Evolutionary conservation across 75 land plant species (phyloP), one percentile per base, ranked within the genome.

Genomic region (Cryptomeria japonica): DNA sequence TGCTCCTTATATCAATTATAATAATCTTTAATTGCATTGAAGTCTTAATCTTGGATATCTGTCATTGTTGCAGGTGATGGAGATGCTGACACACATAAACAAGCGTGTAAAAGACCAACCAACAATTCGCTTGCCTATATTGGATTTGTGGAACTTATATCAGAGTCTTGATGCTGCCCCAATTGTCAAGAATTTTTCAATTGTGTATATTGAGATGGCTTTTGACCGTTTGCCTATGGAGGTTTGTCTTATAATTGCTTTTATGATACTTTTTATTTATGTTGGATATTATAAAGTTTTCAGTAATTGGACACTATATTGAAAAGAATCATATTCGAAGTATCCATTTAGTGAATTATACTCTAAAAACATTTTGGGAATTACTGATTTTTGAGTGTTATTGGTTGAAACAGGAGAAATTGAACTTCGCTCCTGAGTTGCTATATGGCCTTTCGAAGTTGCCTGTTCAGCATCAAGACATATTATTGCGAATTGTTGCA

Each of bases 171-270:
- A 87, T 89, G 85, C 93, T 9, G 86, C 92, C 34, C 87, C 92
- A 11, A 94, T 97, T 92, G 99, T 97, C 64, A 95, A 87, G 87
- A 98, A 97, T 87, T 98, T 98, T 56, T 93, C 97, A 77, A 89
- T 97, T 42, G 91, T 98, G 7, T 98, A 98, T 85, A 95, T 98
- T 86, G 99, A 98, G 89, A 98, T 98, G 99, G 95, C 99, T 46
- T 96, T 94, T 87, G 96, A 97, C 13, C 97, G 99, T 39, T 86
- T 91, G 32, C 86, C 75, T 84, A 2, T 75, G 36, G 95, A 97
- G 94, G 99, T 96, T 18, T 72, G 86, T 61, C 38, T 44, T 55
- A 34, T 53, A 28, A 46, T 12, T 44, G 47, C n/a, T 82, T 16
- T 46, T n/a, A 44, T 12, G 47, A 44, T 80, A 42, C n/a, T 42